Conservation (phyloP, 1,284 basidiomycete genomes). For the Sporisorium graminicola region DNA sequence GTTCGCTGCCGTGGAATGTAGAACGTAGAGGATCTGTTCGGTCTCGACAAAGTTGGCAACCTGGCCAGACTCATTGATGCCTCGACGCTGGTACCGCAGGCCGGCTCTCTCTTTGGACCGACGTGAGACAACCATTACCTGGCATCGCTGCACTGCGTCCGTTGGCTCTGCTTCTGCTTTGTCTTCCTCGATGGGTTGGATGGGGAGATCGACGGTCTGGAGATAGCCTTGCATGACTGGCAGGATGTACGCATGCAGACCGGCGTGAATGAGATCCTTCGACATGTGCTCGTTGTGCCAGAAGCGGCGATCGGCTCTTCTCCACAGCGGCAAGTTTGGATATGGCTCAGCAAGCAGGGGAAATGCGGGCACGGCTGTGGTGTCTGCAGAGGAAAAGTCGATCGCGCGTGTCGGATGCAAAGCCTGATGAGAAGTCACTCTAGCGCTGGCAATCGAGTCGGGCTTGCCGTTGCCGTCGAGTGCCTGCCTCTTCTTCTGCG, state of each 20-base stretch:
- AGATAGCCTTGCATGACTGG: constrained; percentile 91
- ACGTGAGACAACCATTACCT: constrained; percentile 81
- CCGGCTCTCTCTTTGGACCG: constrained; percentile 95
- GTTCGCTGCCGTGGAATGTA: constrained; percentile 5
- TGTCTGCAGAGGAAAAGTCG: not conserved
- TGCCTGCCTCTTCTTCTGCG: constrained; percentile 71
- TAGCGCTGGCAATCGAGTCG: not conserved
- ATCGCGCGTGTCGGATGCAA: not conserved
- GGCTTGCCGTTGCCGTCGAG: constrained; percentile 37
- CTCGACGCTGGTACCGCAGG: constrained; percentile 94
- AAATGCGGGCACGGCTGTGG: constrained; percentile 5
- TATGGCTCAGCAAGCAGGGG: constrained; percentile 77
- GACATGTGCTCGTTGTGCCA: constrained; percentile 90
- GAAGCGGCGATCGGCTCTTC: constrained; percentile 82
- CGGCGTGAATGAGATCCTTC: constrained; percentile 73
- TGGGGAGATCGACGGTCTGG: constrained; percentile 71
- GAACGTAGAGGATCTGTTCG: constrained; percentile 80
- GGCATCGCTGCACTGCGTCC: constrained; percentile 25
- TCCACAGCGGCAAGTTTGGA: constrained; percentile 82
- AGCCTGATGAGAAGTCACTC: not conserved
- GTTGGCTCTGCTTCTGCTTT: not conserved
- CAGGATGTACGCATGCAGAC: constrained; percentile 80
- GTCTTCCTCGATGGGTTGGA: constrained; percentile 21
- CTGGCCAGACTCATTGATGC: constrained; percentile 96
- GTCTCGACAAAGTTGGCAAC: constrained; percentile 99